Evolutionary conservation across 768 basidiomycete genomes (phyloP).

Genomic region (Tulasnella sp.): DNA sequence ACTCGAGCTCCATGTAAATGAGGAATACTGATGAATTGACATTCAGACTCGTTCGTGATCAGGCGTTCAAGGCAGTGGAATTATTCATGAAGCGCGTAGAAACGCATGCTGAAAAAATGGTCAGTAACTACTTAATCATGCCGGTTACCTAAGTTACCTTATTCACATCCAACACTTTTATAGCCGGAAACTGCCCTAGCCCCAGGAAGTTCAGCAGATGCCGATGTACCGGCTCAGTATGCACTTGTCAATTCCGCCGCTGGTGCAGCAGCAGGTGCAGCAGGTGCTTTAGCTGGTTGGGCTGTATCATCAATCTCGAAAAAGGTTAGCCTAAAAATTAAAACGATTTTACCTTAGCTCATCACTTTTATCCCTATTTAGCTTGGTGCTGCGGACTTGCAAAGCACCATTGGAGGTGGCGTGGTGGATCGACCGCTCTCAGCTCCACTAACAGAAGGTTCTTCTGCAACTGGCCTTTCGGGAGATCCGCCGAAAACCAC

Average conservation of each 20-base stretch:
- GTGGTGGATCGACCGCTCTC: slow-evolving; percentile 31
- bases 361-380: slow-evolving; percentile 21
- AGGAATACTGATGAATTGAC: not conserved
- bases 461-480: no score
- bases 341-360: not conserved
- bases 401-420: slow-evolving; percentile 44
- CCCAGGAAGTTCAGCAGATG: slow-evolving; percentile 24
- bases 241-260: slow-evolving; percentile 70
- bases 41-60: slow-evolving; percentile 77
- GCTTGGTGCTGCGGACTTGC: slow-evolving; percentile 62
- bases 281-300: slow-evolving; percentile 88
- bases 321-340: slow-evolving; percentile 37
- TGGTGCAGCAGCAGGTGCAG: slow-evolving; percentile 83
- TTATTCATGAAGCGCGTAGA: slow-evolving; percentile 78
- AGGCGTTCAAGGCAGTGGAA: slow-evolving; percentile 87
- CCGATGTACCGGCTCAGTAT: slow-evolving; percentile 23
- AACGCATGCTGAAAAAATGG: slow-evolving; percentile 68
- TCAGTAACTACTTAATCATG: slow-evolving; percentile 25
- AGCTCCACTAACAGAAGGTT: slow-evolving; percentile 32
- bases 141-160: not conserved
- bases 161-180: not conserved
- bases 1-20: not conserved
- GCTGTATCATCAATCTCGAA: slow-evolving; percentile 82
- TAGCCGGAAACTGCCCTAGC: slow-evolving; percentile 44
- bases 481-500: not conserved